Base-by-base conservation (phyloP, 768 basidiomycete genomes). In the Lentinula boryana region DNA sequence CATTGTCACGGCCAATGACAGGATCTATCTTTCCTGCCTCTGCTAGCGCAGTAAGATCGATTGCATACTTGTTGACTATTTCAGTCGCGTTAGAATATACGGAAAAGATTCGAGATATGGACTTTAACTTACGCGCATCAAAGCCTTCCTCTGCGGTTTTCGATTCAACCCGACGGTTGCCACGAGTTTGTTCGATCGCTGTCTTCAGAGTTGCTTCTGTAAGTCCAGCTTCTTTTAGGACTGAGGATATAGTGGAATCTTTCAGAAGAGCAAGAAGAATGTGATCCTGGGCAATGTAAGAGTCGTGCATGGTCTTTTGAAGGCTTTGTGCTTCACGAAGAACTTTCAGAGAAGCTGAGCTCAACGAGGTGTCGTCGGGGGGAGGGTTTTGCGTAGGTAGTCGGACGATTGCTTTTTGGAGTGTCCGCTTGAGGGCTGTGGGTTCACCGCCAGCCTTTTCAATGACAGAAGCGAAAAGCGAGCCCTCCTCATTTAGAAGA, bases 11-110 rank as follows among this genome's bases (percentile, higher is more conserved):
- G 8, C 95, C 94, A 60, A 97, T 93, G 32, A 95, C 91, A 3
- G 95, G 95, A 71, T 97, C 95, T n/a, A 96, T 84, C 71, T 95
- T 95, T 13, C 95, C 94, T 69, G 93, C 91, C 69, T 89, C 87
- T 33, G 95, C 95, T 2, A 95, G 78, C 3, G 89, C 79, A 0
- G 95, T 97, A 51, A 96, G 76, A 71, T 97, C 93, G 13, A 89
- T 75, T 1, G 91, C 91, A 68, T 93, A 93, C 73, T 97, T 97
- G 63, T 85, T 82, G 33, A 98, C 58, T 60, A 31, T 4, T 43
- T 5, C 7, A 21, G 36, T 36, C 9, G 10, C 15, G 15, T 40
- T 15, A 15, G 50, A 38, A 52, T 16, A 7, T 36, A 31, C 15
- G 21, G 21, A 4, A 1, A 56, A 43, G 5, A 43, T 12, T 23